Evolutionary conservation across 2,329 filamentous ascomycete species (phyloP).

Genomic region (Lachnellula occidentalis): DNA sequence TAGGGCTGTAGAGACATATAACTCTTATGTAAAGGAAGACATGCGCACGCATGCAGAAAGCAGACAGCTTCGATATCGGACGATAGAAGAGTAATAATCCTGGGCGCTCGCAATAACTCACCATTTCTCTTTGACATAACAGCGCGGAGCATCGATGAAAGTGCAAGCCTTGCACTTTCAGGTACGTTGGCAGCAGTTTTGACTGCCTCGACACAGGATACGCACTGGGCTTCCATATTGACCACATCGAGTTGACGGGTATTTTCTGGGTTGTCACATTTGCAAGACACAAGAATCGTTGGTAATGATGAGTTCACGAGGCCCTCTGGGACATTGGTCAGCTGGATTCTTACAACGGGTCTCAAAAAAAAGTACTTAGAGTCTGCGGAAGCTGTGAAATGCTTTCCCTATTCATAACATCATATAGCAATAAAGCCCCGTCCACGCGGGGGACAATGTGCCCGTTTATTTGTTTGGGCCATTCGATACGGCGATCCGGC

Average conservation of each 20-base stretch:
- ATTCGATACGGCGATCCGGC: constrained; percentile 53
- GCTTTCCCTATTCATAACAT: constrained; percentile 74
- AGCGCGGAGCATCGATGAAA: constrained; percentile 68
- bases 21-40: not conserved
- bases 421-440: constrained; percentile 80
- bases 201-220: constrained; percentile 66
- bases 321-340: constrained; percentile 50
- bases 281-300: constrained; percentile 78
- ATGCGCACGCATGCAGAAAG: no score
- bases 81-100: not conserved
- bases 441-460: constrained; percentile 70
- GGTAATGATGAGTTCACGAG: constrained; percentile 69
- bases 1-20: not conserved
- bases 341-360: constrained; percentile 1
- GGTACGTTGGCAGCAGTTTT: constrained; percentile 66
- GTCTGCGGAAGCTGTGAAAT: constrained; percentile 69
- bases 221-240: constrained; percentile 60
- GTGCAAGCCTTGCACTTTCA: constrained; percentile 68
- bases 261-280: constrained; percentile 74
- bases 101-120: constrained; percentile 42
- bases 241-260: constrained; percentile 67
- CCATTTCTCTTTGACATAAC: constrained; percentile 64
- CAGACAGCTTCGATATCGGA: not conserved
- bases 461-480: constrained; percentile 65
- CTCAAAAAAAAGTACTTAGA: constrained; percentile 58